phyloP scores from a whole-genome alignment of 1,139 yeast genomes.

The Scheffersomyces titani region DNA sequence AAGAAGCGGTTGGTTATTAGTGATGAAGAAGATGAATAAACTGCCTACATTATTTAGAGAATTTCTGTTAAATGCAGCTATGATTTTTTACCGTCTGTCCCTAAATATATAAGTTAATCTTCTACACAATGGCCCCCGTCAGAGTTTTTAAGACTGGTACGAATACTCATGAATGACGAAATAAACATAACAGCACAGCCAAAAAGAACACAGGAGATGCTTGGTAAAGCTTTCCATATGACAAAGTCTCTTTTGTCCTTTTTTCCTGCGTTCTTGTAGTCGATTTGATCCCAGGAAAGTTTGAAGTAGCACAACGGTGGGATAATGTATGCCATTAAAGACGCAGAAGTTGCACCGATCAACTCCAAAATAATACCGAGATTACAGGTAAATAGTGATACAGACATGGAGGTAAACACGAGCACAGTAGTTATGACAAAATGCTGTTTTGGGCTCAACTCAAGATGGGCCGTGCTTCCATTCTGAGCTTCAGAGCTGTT shows the following conservation, averaged over 20 bases:
- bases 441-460: constrained; percentile 53
- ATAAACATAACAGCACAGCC: constrained; percentile 78
- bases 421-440: constrained; percentile 65
- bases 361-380: constrained; percentile 86
- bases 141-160: constrained; percentile 41
- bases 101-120: constrained; percentile 18
- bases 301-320: constrained; percentile 85
- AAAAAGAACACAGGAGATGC: constrained; percentile 63
- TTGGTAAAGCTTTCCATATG: constrained; percentile 45
- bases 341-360: constrained; percentile 92
- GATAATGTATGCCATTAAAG: constrained; percentile 85
- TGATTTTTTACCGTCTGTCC: background rate
- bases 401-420: constrained; percentile 70
- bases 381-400: constrained; percentile 81
- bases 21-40: constrained; percentile 29
- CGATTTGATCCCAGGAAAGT: constrained; percentile 53
- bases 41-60: background rate
- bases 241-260: constrained; percentile 30
- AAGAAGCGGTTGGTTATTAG: constrained; percentile 17
- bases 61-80: background rate
- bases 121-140: constrained; percentile 39
- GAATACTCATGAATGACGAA: constrained; percentile 73
- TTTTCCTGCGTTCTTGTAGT: constrained; percentile 36
- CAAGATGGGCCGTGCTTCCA: constrained; percentile 38
- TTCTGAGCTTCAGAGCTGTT: constrained; percentile 7